Percentiles rank a stretch among this genome's conserved stretches.
phyloP scores from a whole-genome alignment of 768 basidiomycete species.

The Suillus lakei region DNA sequence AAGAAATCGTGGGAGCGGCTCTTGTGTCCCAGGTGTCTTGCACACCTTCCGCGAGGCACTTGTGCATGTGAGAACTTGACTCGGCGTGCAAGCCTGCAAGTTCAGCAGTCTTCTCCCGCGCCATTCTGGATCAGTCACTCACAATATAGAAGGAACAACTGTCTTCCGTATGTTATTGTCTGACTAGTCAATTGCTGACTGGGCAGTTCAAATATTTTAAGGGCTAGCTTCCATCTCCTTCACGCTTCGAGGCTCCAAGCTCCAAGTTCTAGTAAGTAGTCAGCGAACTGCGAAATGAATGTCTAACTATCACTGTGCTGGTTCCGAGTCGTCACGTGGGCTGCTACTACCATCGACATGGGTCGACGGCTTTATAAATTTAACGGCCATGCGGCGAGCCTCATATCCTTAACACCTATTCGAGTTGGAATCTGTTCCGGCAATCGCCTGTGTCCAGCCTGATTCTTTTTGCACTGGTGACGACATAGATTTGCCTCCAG shows the following conservation, averaged over 20 bases:
- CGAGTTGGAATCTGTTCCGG: background rate
- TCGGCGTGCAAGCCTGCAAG: slow-evolving; percentile 3
- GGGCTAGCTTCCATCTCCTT: background rate
- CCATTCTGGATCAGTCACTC: background rate
- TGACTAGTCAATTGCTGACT: too few relatives aligned
- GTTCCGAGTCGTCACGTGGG: background rate
- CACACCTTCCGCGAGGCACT: background rate
- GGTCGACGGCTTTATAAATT: background rate
- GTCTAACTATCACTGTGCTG: background rate
- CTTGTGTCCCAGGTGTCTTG: background rate
- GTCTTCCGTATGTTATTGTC: too few relatives aligned
- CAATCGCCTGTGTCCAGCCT: background rate
- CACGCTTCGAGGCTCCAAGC: background rate
- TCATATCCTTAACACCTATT: background rate
- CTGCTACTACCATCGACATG: background rate
- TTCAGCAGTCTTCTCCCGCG: background rate
- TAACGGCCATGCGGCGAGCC: background rate
- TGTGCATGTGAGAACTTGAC: slow-evolving; percentile 2
- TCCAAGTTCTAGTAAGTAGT: background rate
- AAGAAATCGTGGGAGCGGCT: background rate
- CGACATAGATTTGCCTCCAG: background rate
- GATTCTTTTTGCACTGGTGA: background rate
- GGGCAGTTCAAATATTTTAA: background rate
- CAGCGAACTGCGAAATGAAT: background rate
- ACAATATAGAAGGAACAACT: too few relatives aligned